Evolutionary conservation across 495 filamentous ascomycete species (phyloP).

Genomic region (Penicillium dipodomyicola): DNA sequence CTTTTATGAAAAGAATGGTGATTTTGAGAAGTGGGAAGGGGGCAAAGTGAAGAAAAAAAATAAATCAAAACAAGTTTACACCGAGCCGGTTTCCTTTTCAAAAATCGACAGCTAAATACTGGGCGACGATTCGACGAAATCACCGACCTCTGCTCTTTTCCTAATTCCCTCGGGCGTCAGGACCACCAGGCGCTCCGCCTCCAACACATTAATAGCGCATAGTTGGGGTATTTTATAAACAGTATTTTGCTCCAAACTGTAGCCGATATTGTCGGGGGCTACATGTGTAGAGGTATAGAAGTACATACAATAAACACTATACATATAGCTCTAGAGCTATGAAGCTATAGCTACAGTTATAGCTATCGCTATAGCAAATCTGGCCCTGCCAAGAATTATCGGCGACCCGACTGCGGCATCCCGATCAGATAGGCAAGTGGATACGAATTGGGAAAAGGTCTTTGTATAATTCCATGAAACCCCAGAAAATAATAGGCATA

Average conservation of each 20-base stretch:
- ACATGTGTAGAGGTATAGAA: background rate
- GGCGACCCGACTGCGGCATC: conserved; percentile 5
- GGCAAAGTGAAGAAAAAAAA: background rate
- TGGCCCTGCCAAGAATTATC: background rate
- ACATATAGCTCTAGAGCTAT: background rate
- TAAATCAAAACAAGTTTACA: background rate
- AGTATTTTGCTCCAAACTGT: background rate
- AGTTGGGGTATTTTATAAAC: background rate
- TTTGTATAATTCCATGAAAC: conserved; percentile 6
- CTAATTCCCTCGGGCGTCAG: background rate
- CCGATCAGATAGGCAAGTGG: conserved; percentile 1
- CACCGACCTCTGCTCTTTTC: conserved; percentile 14
- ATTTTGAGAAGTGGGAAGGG: conserved; percentile 2
- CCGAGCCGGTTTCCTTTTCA: background rate
- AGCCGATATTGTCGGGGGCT: background rate
- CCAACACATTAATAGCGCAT: background rate
- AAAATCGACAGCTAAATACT: conserved; percentile 6
- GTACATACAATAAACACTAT: background rate
- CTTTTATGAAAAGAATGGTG: background rate
- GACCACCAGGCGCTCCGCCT: background rate
- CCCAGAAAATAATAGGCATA: conserved; percentile 31
- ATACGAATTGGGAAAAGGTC: background rate
- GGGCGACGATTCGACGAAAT: conserved; percentile 28
- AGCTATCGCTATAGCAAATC: background rate
- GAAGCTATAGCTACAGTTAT: background rate